Evolutionary conservation across 1,284 basidiomycete genomes (phyloP), one percentile per base, ranked within the genome.

Genomic region (Malassezia equina): DNA sequence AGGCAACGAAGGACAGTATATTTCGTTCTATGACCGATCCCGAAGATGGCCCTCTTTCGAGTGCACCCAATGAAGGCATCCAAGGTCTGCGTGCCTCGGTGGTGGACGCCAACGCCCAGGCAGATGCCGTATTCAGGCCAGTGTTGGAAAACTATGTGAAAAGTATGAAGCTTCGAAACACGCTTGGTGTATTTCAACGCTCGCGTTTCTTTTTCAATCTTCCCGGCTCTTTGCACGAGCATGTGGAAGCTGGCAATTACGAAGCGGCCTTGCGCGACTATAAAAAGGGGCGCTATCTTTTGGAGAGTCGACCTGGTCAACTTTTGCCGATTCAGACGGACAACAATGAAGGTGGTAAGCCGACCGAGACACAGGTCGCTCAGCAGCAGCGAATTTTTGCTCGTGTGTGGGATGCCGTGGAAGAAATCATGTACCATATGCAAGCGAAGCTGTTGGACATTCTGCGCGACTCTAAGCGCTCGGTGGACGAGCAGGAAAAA

Each of bases 201-300:
- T 91, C 88, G 53, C 94, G 91, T 67, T 99, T 96, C 80, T 90
- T 98, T 75, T 98, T 98, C 81, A 96, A 95, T 70, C 80, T 99
- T 19, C 93, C 94, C 0, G 86, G 87, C 21, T 85, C 86, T 41
- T 81, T 99, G n/a, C 81, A 87, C 23, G 93, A 94, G 72, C 85
- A 82, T 17, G 86, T 98, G 47, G 90, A 77, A 25, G 49, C 57
- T n/a, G 69, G 64, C 0, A 85, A 86, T 55, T 96, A 93, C 71
- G 94, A 98, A 61, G 83, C 85, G 34, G 91, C 90, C 0, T 79
- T 98, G 66, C 83, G 90, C 32, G 91, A 95, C 66, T 99, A 98
- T 79, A 94, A 94, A 77, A 95, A 95, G 76, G 94, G 93, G 31
- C 88, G 90, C 61, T 86, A 88, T 75, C 80, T 98, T 31, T 81